phyloP scores from a whole-genome alignment of 345 rosid species.

The Syzygium aqueum region DNA sequence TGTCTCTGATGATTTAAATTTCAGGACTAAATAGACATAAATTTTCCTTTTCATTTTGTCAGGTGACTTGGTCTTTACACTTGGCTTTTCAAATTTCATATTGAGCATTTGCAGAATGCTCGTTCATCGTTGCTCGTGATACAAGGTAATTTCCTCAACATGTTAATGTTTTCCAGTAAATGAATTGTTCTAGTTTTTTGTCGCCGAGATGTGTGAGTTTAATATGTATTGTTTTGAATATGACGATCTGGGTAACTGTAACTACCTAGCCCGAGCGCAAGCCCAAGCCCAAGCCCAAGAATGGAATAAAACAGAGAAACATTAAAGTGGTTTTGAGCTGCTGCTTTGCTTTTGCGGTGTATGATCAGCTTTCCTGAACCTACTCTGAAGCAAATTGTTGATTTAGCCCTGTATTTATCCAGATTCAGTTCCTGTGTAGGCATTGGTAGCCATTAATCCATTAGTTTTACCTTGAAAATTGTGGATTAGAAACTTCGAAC shows the following conservation, averaged over 20 bases:
- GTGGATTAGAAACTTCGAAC: not conserved
- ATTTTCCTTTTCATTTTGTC: accelerated
- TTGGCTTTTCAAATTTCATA: not conserved
- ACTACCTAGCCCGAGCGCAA: not conserved
- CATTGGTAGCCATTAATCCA: not conserved
- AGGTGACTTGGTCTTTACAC: not conserved
- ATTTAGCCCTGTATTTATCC: accelerated
- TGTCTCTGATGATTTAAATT: not conserved
- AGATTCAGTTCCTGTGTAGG: not conserved
- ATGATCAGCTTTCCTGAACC: not conserved
- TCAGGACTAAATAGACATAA: not conserved
- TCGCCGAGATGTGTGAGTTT: not conserved
- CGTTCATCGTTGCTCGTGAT: not conserved
- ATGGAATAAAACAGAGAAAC: not conserved
- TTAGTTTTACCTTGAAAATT: not conserved
- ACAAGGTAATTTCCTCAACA: not conserved
- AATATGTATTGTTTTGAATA: not conserved
- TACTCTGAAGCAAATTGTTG: not conserved
- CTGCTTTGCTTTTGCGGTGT: not conserved
- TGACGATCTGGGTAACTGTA: not conserved
- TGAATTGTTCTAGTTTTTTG: not conserved
- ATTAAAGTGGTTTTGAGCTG: not conserved
- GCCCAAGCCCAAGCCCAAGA: not conserved
- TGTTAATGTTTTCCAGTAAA: not conserved
- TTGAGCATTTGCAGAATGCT: not conserved